These are phyloP conservation scores for Chrysoporthe deuterocubensis DNA, from an alignment of 2,329 filamentous ascomycete genomes.

Conservation along the genomic window DNA sequence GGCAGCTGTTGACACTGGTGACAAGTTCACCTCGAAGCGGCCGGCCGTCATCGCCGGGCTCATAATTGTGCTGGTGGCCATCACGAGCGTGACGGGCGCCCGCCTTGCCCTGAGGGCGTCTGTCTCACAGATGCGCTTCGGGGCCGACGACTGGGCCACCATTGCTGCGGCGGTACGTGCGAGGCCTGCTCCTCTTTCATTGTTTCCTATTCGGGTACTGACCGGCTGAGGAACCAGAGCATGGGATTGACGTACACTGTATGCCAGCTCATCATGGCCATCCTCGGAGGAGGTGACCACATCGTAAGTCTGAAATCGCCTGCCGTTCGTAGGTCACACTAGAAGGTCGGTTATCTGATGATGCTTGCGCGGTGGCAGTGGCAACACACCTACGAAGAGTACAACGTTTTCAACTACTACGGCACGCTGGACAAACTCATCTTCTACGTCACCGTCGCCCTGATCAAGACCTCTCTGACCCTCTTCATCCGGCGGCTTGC, in stretches of 20 bases:
- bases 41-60: constrained; percentile 36
- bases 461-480: constrained; percentile 43
- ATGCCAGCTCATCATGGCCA: constrained; percentile 15
- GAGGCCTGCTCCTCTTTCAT: background rate
- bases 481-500: constrained; percentile 43
- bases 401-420: constrained; percentile 34
- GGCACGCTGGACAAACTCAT: constrained; percentile 33
- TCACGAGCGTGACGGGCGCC: constrained; percentile 35
- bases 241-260: constrained; percentile 23
- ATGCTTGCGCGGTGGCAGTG: constrained; percentile 27
- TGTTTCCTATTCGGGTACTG: background rate
- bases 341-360: background rate
- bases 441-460: constrained; percentile 38
- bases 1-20: constrained; percentile 30
- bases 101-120: constrained; percentile 36
- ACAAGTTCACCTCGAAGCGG: constrained; percentile 34
- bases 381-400: constrained; percentile 41
- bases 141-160: constrained; percentile 40
- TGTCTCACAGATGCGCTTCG: constrained; percentile 35
- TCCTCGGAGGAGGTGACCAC: constrained; percentile 6
- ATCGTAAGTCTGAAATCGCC: constrained; percentile 10
- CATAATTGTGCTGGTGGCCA: constrained; percentile 36
- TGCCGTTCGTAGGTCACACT: constrained; percentile 35
- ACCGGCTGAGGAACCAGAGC: constrained; percentile 5
- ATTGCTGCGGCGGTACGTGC: constrained; percentile 38